These are phyloP conservation scores for Hirsutella minnesotensis DNA, from an alignment of 2,329 filamentous ascomycete species.

Conservation along the genomic window DNA sequence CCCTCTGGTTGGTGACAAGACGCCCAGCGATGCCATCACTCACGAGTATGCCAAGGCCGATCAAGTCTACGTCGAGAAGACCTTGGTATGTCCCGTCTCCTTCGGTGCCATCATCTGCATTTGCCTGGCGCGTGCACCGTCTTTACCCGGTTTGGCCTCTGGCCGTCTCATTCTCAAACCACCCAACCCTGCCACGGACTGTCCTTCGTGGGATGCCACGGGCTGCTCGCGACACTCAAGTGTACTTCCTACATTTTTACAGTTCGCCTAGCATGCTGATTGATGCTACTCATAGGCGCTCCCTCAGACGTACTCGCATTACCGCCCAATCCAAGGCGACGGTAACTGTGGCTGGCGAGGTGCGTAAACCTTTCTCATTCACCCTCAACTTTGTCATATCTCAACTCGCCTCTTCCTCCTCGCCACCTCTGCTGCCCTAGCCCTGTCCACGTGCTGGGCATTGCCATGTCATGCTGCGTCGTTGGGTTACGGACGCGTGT, in stretches of 20 bases:
- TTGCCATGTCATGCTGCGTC: neutral
- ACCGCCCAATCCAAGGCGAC: constrained; percentile 79
- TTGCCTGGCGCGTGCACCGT: too few species aligned
- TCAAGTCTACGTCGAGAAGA: constrained; percentile 75
- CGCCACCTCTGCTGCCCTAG: neutral
- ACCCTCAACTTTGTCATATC: neutral
- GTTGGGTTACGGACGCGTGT: neutral
- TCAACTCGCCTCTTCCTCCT: neutral
- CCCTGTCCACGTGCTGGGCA: neutral
- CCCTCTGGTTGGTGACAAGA: constrained; percentile 68
- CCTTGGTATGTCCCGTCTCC: constrained; percentile 46
- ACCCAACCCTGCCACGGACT: too few species aligned
- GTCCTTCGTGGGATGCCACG: too few species aligned
- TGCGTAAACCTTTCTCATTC: constrained; percentile 33
- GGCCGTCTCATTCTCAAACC: too few species aligned
- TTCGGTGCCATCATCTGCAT: too few species aligned
- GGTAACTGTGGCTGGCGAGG: constrained; percentile 98
- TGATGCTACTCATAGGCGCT: constrained; percentile 46
- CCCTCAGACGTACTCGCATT: constrained; percentile 74
- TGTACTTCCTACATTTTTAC: too few species aligned
- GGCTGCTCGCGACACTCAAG: too few species aligned
- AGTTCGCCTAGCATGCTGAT: neutral
- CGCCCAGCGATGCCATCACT: constrained; percentile 64
- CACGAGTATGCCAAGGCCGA: constrained; percentile 85
- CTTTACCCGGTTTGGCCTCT: too few species aligned